A percentile compares a stretch with the other conserved stretches of the same genome.
These are phyloP conservation scores for Pharus latifolius DNA, from an alignment of 176 grass and related monocot genomes.

Conservation along the genomic window DNA sequence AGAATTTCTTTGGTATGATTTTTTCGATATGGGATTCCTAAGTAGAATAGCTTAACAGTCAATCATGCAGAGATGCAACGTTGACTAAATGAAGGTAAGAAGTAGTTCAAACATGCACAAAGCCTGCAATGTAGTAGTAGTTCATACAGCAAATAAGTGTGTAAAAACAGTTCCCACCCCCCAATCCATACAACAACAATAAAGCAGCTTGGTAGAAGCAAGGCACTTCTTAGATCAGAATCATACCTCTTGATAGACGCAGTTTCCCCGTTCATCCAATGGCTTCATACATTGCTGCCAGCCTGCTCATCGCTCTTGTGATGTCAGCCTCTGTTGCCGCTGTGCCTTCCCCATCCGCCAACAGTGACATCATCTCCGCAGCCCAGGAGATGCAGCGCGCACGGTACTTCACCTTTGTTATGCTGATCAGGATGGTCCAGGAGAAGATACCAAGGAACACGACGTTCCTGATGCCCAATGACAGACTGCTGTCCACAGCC, in stretches of 20 bases:
- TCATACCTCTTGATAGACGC: neutral
- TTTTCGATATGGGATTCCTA: too few relatives aligned
- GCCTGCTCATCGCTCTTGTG: neutral
- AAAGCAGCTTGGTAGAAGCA: neutral
- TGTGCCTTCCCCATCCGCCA: neutral
- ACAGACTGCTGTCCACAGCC: conserved; percentile 34
- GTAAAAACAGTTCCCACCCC: neutral
- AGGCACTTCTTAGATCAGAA: neutral
- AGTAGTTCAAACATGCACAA: conserved; percentile 20
- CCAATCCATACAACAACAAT: neutral
- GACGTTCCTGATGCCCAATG: conserved; percentile 48
- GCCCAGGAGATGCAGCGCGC: conserved; percentile 43
- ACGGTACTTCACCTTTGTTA: conserved; percentile 49
- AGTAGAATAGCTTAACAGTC: too few relatives aligned
- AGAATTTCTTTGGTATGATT: too few relatives aligned
- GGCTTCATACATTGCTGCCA: neutral
- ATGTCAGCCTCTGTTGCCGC: neutral
- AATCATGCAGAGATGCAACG: too few relatives aligned
- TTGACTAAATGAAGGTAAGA: neutral
- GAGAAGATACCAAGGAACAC: conserved; percentile 38
- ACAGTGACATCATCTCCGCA: neutral
- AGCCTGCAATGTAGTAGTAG: neutral
- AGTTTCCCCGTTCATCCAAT: neutral
- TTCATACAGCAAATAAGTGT: conserved; percentile 15
- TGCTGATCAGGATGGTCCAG: conserved; percentile 56